A percentile compares a stretch with the other conserved stretches of the same genome.
phyloP scores from a whole-genome alignment of 768 basidiomycete genomes.

The Rhodotorula kratochvilovae region DNA sequence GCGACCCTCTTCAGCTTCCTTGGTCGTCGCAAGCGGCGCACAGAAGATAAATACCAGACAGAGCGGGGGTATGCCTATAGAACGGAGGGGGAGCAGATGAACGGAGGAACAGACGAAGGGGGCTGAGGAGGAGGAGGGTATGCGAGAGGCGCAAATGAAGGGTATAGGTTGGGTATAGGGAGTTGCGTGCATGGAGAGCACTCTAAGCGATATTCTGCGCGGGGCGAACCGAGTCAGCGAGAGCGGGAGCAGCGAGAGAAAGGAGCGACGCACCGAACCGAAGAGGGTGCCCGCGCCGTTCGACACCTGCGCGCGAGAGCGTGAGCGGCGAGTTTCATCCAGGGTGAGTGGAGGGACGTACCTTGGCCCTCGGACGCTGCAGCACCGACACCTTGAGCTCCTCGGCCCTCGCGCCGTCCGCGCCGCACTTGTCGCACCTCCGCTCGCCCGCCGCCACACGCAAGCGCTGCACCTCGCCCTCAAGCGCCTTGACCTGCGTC shows the following conservation, averaged over 20 bases:
- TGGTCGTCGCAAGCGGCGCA: no score
- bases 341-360: neutral
- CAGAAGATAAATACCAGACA: no score
- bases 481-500: conserved; percentile 18
- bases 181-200: no score
- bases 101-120: no score
- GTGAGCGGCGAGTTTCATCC: neutral
- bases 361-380: conserved; percentile 13
- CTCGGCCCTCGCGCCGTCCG: neutral
- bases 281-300: conserved; percentile 4
- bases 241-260: neutral
- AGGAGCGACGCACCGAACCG: neutral
- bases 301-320: neutral
- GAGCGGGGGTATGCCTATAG: no score
- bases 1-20: no score
- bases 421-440: neutral
- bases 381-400: conserved; percentile 1
- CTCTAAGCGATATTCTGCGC: neutral
- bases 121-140: no score
- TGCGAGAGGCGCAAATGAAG: no score
- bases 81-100: no score
- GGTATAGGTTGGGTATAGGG: no score
- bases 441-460: neutral
- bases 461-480: conserved; percentile 2
- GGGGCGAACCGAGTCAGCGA: neutral